These are phyloP conservation scores for Geum urbanum DNA, from an alignment of 306 rosid species.

Conservation along the genomic window DNA sequence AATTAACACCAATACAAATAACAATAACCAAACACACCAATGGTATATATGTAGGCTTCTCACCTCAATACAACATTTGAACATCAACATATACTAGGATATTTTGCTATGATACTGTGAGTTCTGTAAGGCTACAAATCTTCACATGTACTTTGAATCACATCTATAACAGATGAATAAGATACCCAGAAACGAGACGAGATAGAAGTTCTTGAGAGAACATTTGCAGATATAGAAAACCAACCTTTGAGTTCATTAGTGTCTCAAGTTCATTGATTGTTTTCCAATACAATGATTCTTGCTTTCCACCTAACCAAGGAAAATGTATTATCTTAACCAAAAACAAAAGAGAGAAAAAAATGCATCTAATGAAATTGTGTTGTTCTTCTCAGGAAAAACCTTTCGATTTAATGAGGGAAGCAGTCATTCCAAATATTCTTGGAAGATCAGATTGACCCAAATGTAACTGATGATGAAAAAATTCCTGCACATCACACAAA, in stretches of 20 bases:
- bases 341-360: not conserved
- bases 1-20: no score
- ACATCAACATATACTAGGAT: no score
- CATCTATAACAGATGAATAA: no score
- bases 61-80: no score
- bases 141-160: no score
- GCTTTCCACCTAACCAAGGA: conserved; percentile 47
- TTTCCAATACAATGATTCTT: conserved; percentile 37
- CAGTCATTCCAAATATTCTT: conserved; percentile 86
- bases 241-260: conserved; percentile 57
- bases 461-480: conserved; percentile 50
- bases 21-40: no score
- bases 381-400: conserved; percentile 34
- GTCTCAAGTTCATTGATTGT: conserved; percentile 51
- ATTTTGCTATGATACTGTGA: no score
- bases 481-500: conserved; percentile 53
- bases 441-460: conserved; percentile 50
- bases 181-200: not conserved
- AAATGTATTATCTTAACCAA: not conserved
- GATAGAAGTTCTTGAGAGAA: conserved; percentile 10
- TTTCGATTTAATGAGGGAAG: conserved; percentile 81
- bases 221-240: not conserved
- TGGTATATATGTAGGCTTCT: no score
- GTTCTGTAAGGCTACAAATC: no score
- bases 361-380: not conserved